A percentile compares a stretch with the other conserved stretches of the same genome.
Conservation (phyloP, 2,329 filamentous ascomycete species). For the Fusarium brevicatenulatum region DNA sequence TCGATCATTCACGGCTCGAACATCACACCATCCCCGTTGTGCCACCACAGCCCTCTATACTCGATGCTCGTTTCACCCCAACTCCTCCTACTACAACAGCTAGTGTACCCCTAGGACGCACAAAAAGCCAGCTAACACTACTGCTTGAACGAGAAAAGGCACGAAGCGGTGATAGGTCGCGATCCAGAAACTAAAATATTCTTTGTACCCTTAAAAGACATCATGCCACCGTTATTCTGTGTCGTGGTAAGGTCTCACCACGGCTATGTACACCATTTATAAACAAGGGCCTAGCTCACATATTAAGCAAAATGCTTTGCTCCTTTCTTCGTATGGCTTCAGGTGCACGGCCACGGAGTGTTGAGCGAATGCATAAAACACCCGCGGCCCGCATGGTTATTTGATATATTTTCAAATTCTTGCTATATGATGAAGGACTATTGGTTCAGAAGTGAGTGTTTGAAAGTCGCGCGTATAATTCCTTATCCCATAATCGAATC, state of each 20-base stretch:
- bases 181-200: slow-evolving; percentile 42
- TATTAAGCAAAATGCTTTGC: background rate
- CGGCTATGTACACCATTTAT: slow-evolving; percentile 10
- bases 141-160: slow-evolving; percentile 65
- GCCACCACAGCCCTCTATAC: slow-evolving; percentile 41
- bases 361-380: slow-evolving; percentile 10
- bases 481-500: slow-evolving; percentile 5
- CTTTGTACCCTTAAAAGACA: slow-evolving; percentile 12
- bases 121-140: slow-evolving; percentile 69
- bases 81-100: slow-evolving; percentile 60
- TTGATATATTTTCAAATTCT: background rate
- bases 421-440: background rate
- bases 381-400: background rate
- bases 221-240: slow-evolving; percentile 1
- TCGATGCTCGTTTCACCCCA: slow-evolving; percentile 57
- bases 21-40: slow-evolving; percentile 42
- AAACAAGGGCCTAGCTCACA: slow-evolving; percentile 4
- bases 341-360: slow-evolving; percentile 18
- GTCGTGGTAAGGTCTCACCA: background rate
- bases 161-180: slow-evolving; percentile 44
- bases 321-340: background rate
- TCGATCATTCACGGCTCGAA: slow-evolving; percentile 30
- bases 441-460: background rate
- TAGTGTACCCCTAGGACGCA: slow-evolving; percentile 62
- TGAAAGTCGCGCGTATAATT: background rate